Evolutionary conservation across 495 filamentous ascomycete genomes (phyloP), one percentile per base, ranked within the genome.

Genomic region (Bathelium albidoporum): DNA sequence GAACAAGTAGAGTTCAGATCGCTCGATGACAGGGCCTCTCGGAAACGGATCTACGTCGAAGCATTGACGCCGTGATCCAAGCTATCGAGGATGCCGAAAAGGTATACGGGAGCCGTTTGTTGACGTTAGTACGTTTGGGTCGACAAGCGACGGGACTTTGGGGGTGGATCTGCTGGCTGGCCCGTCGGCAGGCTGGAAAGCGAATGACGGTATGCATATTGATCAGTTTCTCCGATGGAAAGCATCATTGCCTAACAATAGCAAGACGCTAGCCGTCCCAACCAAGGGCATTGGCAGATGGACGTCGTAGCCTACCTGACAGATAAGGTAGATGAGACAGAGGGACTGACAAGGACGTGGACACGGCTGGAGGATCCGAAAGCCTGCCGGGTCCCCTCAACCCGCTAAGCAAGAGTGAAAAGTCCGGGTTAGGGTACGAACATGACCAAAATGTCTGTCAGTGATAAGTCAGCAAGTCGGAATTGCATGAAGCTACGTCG

Each of bases 101-200:
- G 65, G 65, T 63, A 63, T 67, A 65, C 49, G 66, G 65, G 53
- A 66, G 64, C 34, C 65, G 59, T 68, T 67, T 71, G 66, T 69
- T 71, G 67, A 60, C 58, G 58, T 60, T 22, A 60, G 58, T 32
- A 60, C 31, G 16, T 34, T 12, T 43, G 24, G 31, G 36, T 60
- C 32, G 24, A 43, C 20, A 60, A 34, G 58, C 58, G 36, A 60
- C 58, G 58, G 31, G 36, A 60, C 58, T 43, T 36, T 60, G 58
- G 36, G 20, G 22, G 58, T 12, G 26, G 32, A 16, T 24, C 36
- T 43, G 32, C 36, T 60, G 28, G 58, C 4, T 36, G 58, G 58
- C 11, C 58, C 36, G 58, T 24, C 36, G 20, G 58, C 22, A n/a
- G 11, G 14, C 12, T 22, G 32, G 31, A 60, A 24, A 60, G 26